These are phyloP conservation scores for Camellia sinensis DNA, from an alignment of 148 eudicot species.

Conservation along the genomic window DNA sequence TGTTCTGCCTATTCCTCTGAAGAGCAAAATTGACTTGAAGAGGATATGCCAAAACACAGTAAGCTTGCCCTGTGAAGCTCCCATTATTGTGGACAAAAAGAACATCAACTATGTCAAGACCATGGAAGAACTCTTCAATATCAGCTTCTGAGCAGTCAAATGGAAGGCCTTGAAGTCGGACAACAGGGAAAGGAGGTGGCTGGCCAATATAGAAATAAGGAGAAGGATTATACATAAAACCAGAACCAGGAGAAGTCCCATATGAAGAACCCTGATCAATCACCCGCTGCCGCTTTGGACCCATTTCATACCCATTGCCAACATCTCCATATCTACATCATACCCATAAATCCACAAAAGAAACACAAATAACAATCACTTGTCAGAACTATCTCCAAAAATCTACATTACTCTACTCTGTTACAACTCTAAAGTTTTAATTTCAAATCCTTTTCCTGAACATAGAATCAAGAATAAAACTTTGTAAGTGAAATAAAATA, in stretches of 20 bases:
- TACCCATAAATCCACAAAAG: slow-evolving; percentile 13
- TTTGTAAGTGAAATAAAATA: background rate
- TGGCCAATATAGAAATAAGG: slow-evolving; percentile 50
- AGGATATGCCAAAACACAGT: slow-evolving; percentile 81
- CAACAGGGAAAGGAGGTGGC: slow-evolving; percentile 82
- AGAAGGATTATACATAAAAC: slow-evolving; percentile 60
- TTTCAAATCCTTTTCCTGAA: background rate
- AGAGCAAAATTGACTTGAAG: slow-evolving; percentile 90
- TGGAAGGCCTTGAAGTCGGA: slow-evolving; percentile 92
- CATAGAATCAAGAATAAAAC: background rate
- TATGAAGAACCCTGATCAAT: slow-evolving; percentile 77
- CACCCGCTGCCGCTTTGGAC: slow-evolving; percentile 70
- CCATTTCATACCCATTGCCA: slow-evolving; percentile 79
- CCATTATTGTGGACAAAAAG: slow-evolving; percentile 78
- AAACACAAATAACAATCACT: slow-evolving; percentile 10
- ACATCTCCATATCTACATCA: slow-evolving; percentile 55
- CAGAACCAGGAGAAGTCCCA: slow-evolving; percentile 59
- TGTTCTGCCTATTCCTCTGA: slow-evolving; percentile 84
- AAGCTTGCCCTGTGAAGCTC: slow-evolving; percentile 86
- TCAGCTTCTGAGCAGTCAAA: slow-evolving; percentile 87
- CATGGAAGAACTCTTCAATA: slow-evolving; percentile 73
- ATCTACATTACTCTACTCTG: background rate
- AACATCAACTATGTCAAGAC: slow-evolving; percentile 77
- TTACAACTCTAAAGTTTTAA: too few species aligned
- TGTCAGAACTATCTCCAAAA: slow-evolving; percentile 7